Base-by-base conservation (phyloP, 768 basidiomycete species). In the Naematelia encephala region DNA sequence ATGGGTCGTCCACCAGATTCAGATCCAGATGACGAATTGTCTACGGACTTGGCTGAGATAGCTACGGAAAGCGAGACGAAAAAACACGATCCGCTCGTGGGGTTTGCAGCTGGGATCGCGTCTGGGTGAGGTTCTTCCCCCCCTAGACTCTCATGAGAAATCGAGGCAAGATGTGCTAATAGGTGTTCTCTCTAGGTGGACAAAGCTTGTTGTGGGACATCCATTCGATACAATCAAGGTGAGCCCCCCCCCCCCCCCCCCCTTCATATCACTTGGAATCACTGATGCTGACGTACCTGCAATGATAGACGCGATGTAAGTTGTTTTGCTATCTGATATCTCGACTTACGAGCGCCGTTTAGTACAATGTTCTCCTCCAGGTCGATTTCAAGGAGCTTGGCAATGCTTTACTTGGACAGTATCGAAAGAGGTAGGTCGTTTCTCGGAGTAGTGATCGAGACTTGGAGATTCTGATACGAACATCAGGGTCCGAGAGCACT, bases 181-280 rank as follows among this genome's bases (percentile, higher is more conserved):
- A n/a, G n/a, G n/a, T n/a, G n/a, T n/a, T n/a, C n/a, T n/a, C n/a
- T n/a, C 16, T 8, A 72, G 73, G 30, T 68, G 64, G 73, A 74
- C 70, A 2, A 69, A 71, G 60, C 51, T 72, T 51, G 42, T 58
- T 1, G 59, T 68, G 22, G 74, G 74, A 23, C 74, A 75, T 59
- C 74, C 74, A 11, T 75, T 70, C 34, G 72, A 73, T 63, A 70
- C 72, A 1, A 62, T 73, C 44, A 73, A 70, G 52, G 69, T 70
- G 44, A 59, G 69, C 57, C 3, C 5, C n/a, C 5, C 39, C 19
- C 13, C 22, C 51, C 11, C 19, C 19, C 28, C 19, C 14, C n/a
- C n/a, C n/a, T n/a, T n/a, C n/a, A n/a, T n/a, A n/a, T n/a, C n/a
- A n/a, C n/a, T n/a, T 12, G 52, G 19, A 5, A 30, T 12, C 14